Percentiles rank a stretch among this genome's conserved stretches.
phyloP scores from a whole-genome alignment of 2,329 filamentous ascomycete genomes.

The Stemphylium lycopersici region DNA sequence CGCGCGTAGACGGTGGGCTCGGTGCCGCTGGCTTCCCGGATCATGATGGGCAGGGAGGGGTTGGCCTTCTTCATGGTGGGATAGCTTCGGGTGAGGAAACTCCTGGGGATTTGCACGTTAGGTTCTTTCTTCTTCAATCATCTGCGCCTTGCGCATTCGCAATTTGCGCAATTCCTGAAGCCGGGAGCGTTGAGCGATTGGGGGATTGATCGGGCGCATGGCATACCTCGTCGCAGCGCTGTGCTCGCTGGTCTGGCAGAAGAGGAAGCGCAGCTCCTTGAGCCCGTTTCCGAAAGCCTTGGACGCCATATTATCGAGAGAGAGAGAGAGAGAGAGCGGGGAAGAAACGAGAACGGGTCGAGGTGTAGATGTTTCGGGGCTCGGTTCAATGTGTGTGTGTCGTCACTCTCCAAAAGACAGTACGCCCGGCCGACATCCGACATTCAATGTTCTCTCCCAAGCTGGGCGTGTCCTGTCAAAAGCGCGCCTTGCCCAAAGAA shows the following conservation, averaged over 20 bases:
- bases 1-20: constrained; percentile 87
- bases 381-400: constrained; percentile 12
- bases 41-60: constrained; percentile 88
- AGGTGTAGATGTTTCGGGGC: not conserved
- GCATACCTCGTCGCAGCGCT: constrained; percentile 84
- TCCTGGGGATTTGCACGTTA: constrained; percentile 61
- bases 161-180: constrained; percentile 1
- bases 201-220: constrained; percentile 50
- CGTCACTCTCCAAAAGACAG: constrained; percentile 7
- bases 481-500: constrained; percentile 11
- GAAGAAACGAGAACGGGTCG: too few species aligned
- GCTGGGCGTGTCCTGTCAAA: constrained; percentile 13
- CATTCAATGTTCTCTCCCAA: constrained; percentile 25
- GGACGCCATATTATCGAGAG: constrained; percentile 79
- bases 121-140: not conserved
- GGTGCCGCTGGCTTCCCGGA: constrained; percentile 87
- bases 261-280: constrained; percentile 95
- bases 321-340: not conserved
- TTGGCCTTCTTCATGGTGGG: constrained; percentile 99
- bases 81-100: constrained; percentile 89
- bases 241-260: constrained; percentile 92
- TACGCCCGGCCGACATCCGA: not conserved
- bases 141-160: not conserved
- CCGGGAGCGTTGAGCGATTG: not conserved
- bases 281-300: constrained; percentile 88